phyloP scores from a whole-genome alignment of 208 protist species.

The Trypanosoma grayi region DNA sequence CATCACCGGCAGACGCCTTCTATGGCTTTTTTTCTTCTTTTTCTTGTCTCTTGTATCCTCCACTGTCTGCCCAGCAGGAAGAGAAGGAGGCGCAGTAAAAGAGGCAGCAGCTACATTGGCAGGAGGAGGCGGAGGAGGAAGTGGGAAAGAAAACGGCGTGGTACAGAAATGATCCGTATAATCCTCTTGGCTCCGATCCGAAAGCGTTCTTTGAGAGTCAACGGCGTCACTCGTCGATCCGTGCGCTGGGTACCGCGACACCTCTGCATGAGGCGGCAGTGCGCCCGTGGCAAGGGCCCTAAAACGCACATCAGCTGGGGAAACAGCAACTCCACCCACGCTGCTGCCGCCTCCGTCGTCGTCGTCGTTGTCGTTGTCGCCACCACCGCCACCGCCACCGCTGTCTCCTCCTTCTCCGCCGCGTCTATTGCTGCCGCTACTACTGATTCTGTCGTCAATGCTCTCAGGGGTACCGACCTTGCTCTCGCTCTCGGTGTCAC shows the following conservation, averaged over 20 bases:
- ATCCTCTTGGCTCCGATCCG: no score
- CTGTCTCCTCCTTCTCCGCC: no score
- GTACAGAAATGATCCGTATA: no score
- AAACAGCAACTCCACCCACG: background rate
- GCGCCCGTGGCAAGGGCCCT: background rate
- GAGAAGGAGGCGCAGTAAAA: background rate
- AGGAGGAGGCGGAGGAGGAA: background rate
- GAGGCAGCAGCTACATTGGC: background rate
- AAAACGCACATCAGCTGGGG: background rate
- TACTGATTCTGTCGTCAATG: no score
- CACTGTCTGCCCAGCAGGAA: background rate
- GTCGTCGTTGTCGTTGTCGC: no score
- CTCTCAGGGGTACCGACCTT: background rate
- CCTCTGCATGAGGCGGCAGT: background rate
- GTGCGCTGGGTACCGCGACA: background rate
- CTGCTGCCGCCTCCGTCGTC: no score
- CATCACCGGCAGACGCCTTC: constrained; percentile 5
- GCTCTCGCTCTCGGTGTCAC: background rate
- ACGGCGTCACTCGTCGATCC: background rate
- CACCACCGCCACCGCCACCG: no score
- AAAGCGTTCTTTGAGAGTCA: no score
- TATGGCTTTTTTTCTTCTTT: constrained; percentile 7
- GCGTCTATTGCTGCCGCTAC: no score
- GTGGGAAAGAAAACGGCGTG: background rate
- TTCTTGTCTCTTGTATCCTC: background rate